These are phyloP conservation scores for Nitzschia sp. DNA, from an alignment of 108 stramenopile species.

Conservation along the genomic window DNA sequence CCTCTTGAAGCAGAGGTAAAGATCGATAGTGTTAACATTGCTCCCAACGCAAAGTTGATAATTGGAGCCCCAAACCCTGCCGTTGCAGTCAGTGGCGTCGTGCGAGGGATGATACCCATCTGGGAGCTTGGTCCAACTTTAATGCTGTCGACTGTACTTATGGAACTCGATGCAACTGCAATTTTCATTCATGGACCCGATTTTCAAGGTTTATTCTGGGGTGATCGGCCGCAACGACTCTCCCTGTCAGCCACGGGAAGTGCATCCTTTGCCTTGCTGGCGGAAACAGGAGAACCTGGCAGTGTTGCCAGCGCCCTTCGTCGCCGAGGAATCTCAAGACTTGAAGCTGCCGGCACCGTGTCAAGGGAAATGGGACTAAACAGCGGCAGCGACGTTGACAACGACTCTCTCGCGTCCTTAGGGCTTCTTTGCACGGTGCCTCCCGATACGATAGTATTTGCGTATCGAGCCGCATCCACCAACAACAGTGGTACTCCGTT, in stretches of 20 bases:
- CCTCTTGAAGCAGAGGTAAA: constrained; percentile 78
- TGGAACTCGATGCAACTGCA: constrained; percentile 78
- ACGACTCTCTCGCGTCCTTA: constrained; percentile 74
- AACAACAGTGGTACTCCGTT: constrained; percentile 11
- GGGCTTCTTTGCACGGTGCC: constrained; percentile 72
- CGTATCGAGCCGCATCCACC: constrained; percentile 66
- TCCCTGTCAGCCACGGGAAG: constrained; percentile 85
- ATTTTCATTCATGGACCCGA: constrained; percentile 82
- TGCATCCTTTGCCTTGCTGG: constrained; percentile 73
- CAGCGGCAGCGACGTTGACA: constrained; percentile 46
- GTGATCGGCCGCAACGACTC: constrained; percentile 84
- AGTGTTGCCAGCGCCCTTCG: constrained; percentile 82
- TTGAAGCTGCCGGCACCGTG: constrained; percentile 80
- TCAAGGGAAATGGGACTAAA: constrained; percentile 61
- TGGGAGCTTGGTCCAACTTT: constrained; percentile 85
- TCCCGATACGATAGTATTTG: constrained; percentile 74
- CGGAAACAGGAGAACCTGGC: constrained; percentile 81
- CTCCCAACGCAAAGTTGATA: constrained; percentile 70
- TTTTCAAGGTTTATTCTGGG: constrained; percentile 86
- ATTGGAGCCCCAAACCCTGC: constrained; percentile 83
- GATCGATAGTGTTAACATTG: constrained; percentile 77
- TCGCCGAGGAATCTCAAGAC: constrained; percentile 69
- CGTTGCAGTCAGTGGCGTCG: constrained; percentile 71
- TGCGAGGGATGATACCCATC: constrained; percentile 66
- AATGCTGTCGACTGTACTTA: constrained; percentile 66